Conservation (phyloP, 139 green algal genomes). For the Tetratostichococcus sp. region DNA sequence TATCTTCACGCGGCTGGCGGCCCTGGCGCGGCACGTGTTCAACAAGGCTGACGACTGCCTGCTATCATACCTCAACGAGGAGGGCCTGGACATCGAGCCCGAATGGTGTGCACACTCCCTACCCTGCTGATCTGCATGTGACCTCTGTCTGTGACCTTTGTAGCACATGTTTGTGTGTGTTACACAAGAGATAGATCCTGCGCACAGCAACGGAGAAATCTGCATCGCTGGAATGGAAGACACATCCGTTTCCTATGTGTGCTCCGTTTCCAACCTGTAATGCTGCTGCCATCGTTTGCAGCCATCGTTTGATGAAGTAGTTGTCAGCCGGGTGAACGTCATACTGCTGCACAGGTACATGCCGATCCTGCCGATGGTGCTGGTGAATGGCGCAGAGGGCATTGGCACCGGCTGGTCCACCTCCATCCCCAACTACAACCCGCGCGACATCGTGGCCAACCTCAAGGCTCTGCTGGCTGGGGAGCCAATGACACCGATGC, state of each 20-base stretch:
- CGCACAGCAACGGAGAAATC: too few relatives aligned
- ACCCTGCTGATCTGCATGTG: too few relatives aligned
- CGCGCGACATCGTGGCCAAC: conserved; percentile 87
- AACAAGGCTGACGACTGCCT: conserved; percentile 87
- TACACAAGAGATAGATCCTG: too few relatives aligned
- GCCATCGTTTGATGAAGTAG: too few relatives aligned
- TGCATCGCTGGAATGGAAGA: too few relatives aligned
- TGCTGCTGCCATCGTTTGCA: too few relatives aligned
- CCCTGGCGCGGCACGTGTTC: conserved; percentile 85
- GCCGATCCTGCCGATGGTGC: conserved; percentile 81
- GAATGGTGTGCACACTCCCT: conserved; percentile 53
- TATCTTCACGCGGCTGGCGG: conserved; percentile 92
- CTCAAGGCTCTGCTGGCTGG: conserved; percentile 78
- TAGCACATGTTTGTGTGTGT: too few relatives aligned
- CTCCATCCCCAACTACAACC: conserved; percentile 96
- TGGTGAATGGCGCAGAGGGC: conserved; percentile 97
- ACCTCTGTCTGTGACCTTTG: too few relatives aligned
- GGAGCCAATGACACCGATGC: conserved; percentile 70
- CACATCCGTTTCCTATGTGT: too few relatives aligned
- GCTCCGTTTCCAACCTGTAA: too few relatives aligned
- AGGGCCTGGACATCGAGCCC: conserved; percentile 96
- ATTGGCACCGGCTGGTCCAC: conserved; percentile 99
- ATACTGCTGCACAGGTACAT: conserved; percentile 69
- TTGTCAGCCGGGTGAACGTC: too few relatives aligned
- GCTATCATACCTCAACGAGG: conserved; percentile 92